Evolutionary conservation across 768 basidiomycete species (phyloP).

Genomic region (Russula foetens): DNA sequence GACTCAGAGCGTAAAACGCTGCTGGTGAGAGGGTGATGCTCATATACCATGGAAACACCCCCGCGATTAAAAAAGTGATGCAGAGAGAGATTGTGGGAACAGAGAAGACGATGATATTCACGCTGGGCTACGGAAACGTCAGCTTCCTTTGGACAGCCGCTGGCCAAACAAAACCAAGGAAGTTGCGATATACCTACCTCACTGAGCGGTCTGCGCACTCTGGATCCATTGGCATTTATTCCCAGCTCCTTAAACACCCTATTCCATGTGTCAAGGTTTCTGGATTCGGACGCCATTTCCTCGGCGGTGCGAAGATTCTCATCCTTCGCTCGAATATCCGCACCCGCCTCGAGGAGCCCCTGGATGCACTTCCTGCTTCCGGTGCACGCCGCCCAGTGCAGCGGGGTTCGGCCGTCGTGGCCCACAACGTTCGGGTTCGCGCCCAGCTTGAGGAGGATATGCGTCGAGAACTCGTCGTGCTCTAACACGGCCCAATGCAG

Average conservation of each 20-base stretch:
- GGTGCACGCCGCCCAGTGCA: conserved; percentile 92
- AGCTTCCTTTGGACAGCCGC: neutral
- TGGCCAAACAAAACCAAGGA: neutral
- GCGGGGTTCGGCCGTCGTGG: conserved; percentile 68
- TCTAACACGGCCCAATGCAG: conserved; percentile 99
- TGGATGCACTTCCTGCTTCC: conserved; percentile 81
- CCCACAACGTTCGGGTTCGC: conserved; percentile 72
- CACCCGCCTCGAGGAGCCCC: conserved; percentile 76
- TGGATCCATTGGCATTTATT: conserved; percentile 62
- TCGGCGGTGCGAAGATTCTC: conserved; percentile 73
- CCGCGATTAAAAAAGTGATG: neutral
- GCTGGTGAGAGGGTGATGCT: neutral
- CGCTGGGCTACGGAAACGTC: neutral
- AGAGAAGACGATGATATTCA: neutral
- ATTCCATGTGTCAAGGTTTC: conserved; percentile 71
- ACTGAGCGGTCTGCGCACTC: conserved; percentile 55
- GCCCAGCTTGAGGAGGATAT: conserved; percentile 78
- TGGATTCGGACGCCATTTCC: conserved; percentile 89
- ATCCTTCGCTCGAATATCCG: conserved; percentile 72
- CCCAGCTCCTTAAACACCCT: conserved; percentile 80
- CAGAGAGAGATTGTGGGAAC: neutral
- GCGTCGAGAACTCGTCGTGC: conserved; percentile 89
- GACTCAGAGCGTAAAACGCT: neutral
- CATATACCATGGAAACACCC: conserved; percentile 6
- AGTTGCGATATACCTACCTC: conserved; percentile 50